Evolutionary conservation across 2,329 filamentous ascomycete species (phyloP), one percentile per base, ranked within the genome.

Genomic region (Fusarium sp.): DNA sequence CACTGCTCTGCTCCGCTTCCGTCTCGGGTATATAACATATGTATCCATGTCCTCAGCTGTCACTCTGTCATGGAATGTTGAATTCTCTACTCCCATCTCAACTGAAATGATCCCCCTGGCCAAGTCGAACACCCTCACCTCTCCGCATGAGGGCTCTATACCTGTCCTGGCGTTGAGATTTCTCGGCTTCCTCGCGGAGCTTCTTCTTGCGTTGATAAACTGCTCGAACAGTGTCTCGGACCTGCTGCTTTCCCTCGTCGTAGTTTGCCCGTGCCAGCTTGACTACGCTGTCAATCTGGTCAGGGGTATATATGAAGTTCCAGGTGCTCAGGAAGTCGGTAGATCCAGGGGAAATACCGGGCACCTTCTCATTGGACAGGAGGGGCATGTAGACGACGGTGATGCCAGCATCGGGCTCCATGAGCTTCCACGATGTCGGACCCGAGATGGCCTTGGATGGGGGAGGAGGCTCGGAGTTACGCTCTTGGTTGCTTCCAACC

Each of bases 251-350:
- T 1, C 96, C 95, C 81, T 97, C 94, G 7, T 90, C 87, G 76
- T 95, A 99, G 82, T 99, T 99, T 12, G 94, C 94, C 65, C 91
- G 88, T 1, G 97, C 95, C 32, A 99, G 88, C 6, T 89, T 87
- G 3, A 98, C 93, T 0, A 97, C 95, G 30, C 90, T 90, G 76
- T 98, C 95, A 62, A 99, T 91, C 82, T 99, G 93, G 66, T 97
- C 92, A 0, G 95, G 92, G 2, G 94, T 97, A 82, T 98, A 99
- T 33, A 98, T 92, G 81, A 98, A 98, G 81, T 99, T 99, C 97
- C 97, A 99, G 0, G 97, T 99, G 76, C 91, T 94, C 86, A 98
- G 91, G 83, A 95, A 98, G 69, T 98, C 95, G 63, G 90, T 93
- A 3, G 89, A 90, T 27, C 92, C 91, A 0, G 97, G 97, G 75